phyloP scores from a whole-genome alignment of 129 eudicot genomes.

The Erigeron canadensis region DNA sequence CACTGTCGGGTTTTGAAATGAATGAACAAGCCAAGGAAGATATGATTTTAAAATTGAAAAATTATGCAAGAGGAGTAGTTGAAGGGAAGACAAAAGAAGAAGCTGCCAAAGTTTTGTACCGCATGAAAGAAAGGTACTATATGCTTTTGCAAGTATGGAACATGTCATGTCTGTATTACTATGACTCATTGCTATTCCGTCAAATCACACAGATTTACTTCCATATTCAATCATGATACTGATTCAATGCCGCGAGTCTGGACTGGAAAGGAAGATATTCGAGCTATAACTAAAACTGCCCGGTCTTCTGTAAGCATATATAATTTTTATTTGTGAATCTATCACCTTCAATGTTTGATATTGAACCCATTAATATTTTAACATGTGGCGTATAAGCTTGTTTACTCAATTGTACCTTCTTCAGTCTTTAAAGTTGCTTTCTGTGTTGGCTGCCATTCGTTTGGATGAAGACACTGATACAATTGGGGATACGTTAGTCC shows the following conservation, averaged over 20 bases:
- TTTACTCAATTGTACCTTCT: constrained; percentile 15
- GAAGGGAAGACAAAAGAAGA: constrained; percentile 90
- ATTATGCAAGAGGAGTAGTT: constrained; percentile 72
- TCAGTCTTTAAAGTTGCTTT: constrained; percentile 78
- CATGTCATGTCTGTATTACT: background rate
- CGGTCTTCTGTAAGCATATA: constrained; percentile 78
- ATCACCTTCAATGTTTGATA: background rate
- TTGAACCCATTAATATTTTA: constrained; percentile 2
- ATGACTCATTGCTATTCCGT: background rate
- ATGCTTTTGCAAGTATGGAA: background rate
- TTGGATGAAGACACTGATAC: constrained; percentile 69
- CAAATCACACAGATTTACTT: constrained; percentile 59
- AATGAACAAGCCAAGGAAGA: constrained; percentile 61
- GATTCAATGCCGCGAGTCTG: constrained; percentile 98
- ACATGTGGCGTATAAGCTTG: background rate
- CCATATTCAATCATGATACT: constrained; percentile 82
- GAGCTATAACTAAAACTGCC: constrained; percentile 86
- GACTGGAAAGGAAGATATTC: constrained; percentile 97
- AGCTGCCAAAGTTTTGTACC: constrained; percentile 83
- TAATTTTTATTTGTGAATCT: constrained; percentile 9
- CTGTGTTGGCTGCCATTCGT: constrained; percentile 83
- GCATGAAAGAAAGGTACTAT: constrained; percentile 87
- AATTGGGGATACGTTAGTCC: constrained; percentile 67
- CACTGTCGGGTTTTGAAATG: constrained; percentile 84
- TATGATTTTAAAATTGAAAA: constrained; percentile 68